phyloP scores from a whole-genome alignment of 306 rosid species.

The Arachis hypogaea region DNA sequence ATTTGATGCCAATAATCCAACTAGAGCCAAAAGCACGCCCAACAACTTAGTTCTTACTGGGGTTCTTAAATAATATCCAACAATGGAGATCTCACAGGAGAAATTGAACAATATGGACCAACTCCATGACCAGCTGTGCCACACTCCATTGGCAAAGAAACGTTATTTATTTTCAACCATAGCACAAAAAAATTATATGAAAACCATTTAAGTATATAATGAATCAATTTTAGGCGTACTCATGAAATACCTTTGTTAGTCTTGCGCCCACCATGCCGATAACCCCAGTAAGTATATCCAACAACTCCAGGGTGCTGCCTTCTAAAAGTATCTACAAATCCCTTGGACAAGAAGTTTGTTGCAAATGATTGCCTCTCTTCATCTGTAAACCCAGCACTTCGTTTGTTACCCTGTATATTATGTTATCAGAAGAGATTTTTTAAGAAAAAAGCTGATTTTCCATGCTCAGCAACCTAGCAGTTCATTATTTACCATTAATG shows the following conservation, averaged over 20 bases:
- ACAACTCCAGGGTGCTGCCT: conserved; percentile 83
- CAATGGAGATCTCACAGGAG: no score
- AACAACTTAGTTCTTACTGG: no score
- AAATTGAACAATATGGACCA: no score
- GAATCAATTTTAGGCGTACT: neutral
- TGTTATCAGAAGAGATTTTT: conserved; percentile 15
- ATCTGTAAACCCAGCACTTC: conserved; percentile 92
- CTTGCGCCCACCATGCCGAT: conserved; percentile 84
- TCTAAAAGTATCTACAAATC: conserved; percentile 90
- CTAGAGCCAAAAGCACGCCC: no score
- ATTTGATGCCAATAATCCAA: no score
- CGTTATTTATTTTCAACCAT: neutral
- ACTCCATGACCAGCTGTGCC: no score
- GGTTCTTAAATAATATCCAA: no score
- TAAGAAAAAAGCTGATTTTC: neutral
- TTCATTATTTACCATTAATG: conserved; percentile 17
- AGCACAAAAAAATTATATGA: conserved; percentile 8
- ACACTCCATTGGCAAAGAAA: no score
- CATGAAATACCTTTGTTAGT: conserved; percentile 65
- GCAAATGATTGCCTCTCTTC: conserved; percentile 91
- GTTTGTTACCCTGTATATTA: conserved; percentile 71
- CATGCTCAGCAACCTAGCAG: conserved; percentile 5
- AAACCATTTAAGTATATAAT: neutral
- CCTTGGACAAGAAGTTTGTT: conserved; percentile 70
- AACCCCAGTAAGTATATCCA: conserved; percentile 98